Evolutionary conservation across 2,329 filamentous ascomycete species (phyloP), one percentile per base, ranked within the genome.

Genomic region (Neoscytalidium dimidiatum): DNA sequence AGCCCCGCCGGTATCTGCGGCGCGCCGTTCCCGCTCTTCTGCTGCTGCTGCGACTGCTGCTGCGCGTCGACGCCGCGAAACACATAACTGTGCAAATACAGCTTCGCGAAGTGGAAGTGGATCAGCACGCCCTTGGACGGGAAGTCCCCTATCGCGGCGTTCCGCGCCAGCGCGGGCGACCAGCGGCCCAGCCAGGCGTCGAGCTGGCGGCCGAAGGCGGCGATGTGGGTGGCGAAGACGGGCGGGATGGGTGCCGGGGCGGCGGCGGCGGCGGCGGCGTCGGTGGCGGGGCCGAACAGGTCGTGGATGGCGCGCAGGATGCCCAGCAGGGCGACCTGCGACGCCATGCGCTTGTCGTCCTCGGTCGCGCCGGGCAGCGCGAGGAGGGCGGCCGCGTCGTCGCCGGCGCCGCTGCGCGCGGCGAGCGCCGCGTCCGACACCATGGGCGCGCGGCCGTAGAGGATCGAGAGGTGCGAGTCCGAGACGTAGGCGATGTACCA

Each of bases 391-490:
- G 84, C 82, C 14, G 79, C 74, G 62, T 88, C 85, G 60, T 88
- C 86, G 29, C 84, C 83, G 0, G n/a, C n/a, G n/a, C n/a, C n/a
- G n/a, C n/a, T n/a, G n/a, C n/a, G n/a, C n/a, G n/a, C n/a, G n/a
- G n/a, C n/a, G n/a, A n/a, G n/a, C n/a, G n/a, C n/a, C n/a, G n/a
- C n/a, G n/a, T n/a, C n/a, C n/a, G n/a, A n/a, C n/a, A 88, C 84
- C 8, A 87, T 83, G 0, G 85, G 83, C 1, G 85, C 84, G 2
- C 87, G 79, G 2, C 85, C 85, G 62, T 89, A 88, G 0, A 87
- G 76, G 23, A 87, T 88, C 19, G 85, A 86, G 29, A 89, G 85
- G 71, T 90, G 87, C 67, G 88, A 87, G 69, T 90, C 87, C 69
- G 86, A 89, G 1, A 88, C 85, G 69, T 89, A 90, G 0, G 73